A percentile compares a stretch with the other conserved stretches of the same genome.
Conservation (phyloP, 2,329 filamentous ascomycete genomes). For the Pyricularia pennisetigena region DNA sequence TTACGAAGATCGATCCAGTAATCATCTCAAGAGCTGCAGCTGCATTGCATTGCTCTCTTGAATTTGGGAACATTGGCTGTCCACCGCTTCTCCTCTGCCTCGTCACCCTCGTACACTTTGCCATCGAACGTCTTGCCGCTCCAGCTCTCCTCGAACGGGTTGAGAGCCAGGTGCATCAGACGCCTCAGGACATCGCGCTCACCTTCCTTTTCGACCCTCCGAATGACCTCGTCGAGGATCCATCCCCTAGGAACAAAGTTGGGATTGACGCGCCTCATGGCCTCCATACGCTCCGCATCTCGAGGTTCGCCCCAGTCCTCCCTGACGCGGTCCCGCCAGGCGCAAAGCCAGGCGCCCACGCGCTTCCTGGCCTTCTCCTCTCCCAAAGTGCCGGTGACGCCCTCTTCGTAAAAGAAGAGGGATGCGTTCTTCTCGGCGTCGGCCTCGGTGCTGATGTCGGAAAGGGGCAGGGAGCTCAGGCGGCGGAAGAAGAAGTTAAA, state of each 20-base stretch:
- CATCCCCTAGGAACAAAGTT: conserved; percentile 87
- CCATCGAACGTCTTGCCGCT: conserved; percentile 37
- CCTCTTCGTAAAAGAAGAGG: conserved; percentile 73
- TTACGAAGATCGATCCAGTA: not conserved
- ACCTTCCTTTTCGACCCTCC: conserved; percentile 72
- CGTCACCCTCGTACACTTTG: conserved; percentile 45
- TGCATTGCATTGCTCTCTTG: conserved; percentile 81
- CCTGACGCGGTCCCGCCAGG: conserved; percentile 60
- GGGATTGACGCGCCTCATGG: conserved; percentile 84
- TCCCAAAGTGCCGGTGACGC: conserved; percentile 44
- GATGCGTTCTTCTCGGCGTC: conserved; percentile 53
- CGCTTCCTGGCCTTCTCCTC: conserved; percentile 56
- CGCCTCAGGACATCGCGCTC: conserved; percentile 70
- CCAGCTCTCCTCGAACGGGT: conserved; percentile 80
- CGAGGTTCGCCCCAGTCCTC: conserved; percentile 56
- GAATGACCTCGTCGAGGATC: conserved; percentile 89
- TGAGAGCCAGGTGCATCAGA: conserved; percentile 72
- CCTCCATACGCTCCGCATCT: conserved; percentile 53
- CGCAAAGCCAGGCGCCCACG: conserved; percentile 71
- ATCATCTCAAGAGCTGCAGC: conserved; percentile 69
- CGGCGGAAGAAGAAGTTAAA: conserved; percentile 92
- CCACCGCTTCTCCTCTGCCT: conserved; percentile 70
- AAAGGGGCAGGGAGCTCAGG: conserved; percentile 53
- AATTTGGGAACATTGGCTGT: conserved; percentile 74
- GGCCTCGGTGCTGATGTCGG: conserved; percentile 55